Evolutionary conservation across 495 filamentous ascomycete species (phyloP), one percentile per base, ranked within the genome.

Genomic region (Penicillium lagena): DNA sequence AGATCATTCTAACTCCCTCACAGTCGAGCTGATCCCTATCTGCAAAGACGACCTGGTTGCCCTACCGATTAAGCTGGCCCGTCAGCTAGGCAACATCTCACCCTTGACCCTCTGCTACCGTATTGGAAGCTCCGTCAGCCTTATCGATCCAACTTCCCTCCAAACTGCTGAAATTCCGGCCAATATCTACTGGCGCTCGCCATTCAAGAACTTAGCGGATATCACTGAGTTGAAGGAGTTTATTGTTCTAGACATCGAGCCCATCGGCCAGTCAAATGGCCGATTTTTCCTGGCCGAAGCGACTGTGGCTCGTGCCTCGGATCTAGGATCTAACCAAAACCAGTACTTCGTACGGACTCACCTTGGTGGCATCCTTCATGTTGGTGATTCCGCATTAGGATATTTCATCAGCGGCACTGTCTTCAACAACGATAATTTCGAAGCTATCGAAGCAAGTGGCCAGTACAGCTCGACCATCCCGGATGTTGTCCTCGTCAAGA

Each of bases 41-140:
- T 96, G 94, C 73, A 95, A 95, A 65, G 94, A 99, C 50, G 94
- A 99, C 58, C 70, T 99, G 8, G 87, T 96, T 7, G 89, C 87
- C 4, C 65, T 98, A n/a, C 93, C 93, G 0, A 73, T 94, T 36
- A 90, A 90, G 48, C 71, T 97, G 14, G 94, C 93, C 2, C 86
- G 84, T 50, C 75, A 80, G 22, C 68, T 89, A 15, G 93, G 93
- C 44, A 95, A 95, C 60, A 96, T 96, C 50, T 73, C 77, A 10
- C 89, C 89, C 12, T 63, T 96, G 17, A 73, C 80, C 0, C 72
- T 99, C 31, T 97, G 94, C 68, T 79, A 87, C 63, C 77, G 87
- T n/a, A 77, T 99, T 40, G 91, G 94, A 40, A 96, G 88, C 13
- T 77, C 87, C 0, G 71, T 97, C 59, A 93, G 94, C 59, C 72